Evolutionary conservation across 208 protist species (phyloP).

Genomic region (Leishmania braziliensis): DNA sequence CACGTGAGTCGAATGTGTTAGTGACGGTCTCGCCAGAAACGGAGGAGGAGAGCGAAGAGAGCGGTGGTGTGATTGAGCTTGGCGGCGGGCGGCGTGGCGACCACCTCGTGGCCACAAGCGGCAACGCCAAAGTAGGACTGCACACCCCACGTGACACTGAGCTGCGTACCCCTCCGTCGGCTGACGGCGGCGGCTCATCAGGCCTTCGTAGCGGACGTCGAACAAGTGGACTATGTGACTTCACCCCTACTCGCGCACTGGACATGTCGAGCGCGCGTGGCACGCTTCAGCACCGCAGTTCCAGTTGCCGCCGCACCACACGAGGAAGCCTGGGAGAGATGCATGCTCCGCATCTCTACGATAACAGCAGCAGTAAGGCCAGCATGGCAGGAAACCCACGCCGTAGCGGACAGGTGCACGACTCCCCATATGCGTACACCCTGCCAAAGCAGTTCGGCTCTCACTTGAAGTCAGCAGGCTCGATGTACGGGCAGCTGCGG

Average conservation of each 20-base stretch:
- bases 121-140: conserved; percentile 2
- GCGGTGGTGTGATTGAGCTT: conserved; percentile 23
- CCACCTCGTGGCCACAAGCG: conserved; percentile 10
- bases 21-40: conserved; percentile 48
- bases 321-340: conserved; percentile 23
- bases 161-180: conserved; percentile 19
- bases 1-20: conserved; percentile 29
- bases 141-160: conserved; percentile 18
- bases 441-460: conserved; percentile 17
- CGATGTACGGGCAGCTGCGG: conserved; percentile 12
- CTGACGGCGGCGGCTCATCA: conserved; percentile 6
- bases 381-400: conserved; percentile 10
- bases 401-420: conserved; percentile 22
- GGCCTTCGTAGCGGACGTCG: conserved; percentile 10
- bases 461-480: not conserved
- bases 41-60: conserved; percentile 13
- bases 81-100: conserved; percentile 15
- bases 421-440: conserved; percentile 15
- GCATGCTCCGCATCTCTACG: conserved; percentile 36
- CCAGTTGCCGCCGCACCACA: conserved; percentile 23
- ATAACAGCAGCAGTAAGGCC: not conserved
- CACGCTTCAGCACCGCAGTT: conserved; percentile 20
- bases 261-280: conserved; percentile 28
- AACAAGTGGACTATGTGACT: conserved; percentile 22
- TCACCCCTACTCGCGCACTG: conserved; percentile 27